phyloP scores from a whole-genome alignment of 306 rosid species.

The Lupinus albus region DNA sequence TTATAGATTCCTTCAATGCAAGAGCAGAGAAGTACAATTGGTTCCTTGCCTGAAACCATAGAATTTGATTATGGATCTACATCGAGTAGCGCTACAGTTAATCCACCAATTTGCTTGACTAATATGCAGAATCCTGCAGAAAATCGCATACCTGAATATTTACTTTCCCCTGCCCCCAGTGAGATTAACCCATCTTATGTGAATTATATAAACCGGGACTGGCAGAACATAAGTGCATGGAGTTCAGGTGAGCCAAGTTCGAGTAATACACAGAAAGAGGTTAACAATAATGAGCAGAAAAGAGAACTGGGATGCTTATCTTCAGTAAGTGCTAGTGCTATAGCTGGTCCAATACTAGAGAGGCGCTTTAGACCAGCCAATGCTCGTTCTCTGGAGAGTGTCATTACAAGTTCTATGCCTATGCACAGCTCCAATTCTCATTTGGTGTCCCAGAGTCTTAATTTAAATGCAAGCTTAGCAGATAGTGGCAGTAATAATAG shows the following conservation, averaged over 20 bases:
- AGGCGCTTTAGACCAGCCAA: slow-evolving; percentile 56
- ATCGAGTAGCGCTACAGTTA: slow-evolving; percentile 61
- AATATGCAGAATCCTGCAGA: slow-evolving; percentile 61
- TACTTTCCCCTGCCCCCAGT: slow-evolving; percentile 58
- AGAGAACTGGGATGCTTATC: slow-evolving; percentile 75
- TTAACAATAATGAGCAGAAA: slow-evolving; percentile 59
- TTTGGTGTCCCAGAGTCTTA: slow-evolving; percentile 56
- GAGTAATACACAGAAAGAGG: slow-evolving; percentile 57
- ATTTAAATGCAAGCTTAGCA: slow-evolving; percentile 63
- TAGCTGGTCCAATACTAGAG: slow-evolving; percentile 58
- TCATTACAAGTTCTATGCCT: slow-evolving; percentile 54
- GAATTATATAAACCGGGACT: slow-evolving; percentile 59
- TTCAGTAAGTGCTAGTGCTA: slow-evolving; percentile 54
- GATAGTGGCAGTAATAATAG: slow-evolving; percentile 48
- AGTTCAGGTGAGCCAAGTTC: slow-evolving; percentile 89
- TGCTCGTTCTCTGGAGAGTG: slow-evolving; percentile 55
- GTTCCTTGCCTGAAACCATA: slow-evolving; percentile 76
- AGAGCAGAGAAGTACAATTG: slow-evolving; percentile 89
- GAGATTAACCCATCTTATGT: slow-evolving; percentile 63
- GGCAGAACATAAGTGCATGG: slow-evolving; percentile 72
- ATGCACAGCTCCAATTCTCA: slow-evolving; percentile 58
- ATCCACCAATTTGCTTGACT: slow-evolving; percentile 76
- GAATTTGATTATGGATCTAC: slow-evolving; percentile 84
- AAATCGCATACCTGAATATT: slow-evolving; percentile 54
- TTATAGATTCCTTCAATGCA: slow-evolving; percentile 66